Percentiles rank a stretch among this genome's conserved stretches.
phyloP scores from a whole-genome alignment of 2,329 filamentous ascomycete genomes.

The Aspergillus pseudoglaucus region DNA sequence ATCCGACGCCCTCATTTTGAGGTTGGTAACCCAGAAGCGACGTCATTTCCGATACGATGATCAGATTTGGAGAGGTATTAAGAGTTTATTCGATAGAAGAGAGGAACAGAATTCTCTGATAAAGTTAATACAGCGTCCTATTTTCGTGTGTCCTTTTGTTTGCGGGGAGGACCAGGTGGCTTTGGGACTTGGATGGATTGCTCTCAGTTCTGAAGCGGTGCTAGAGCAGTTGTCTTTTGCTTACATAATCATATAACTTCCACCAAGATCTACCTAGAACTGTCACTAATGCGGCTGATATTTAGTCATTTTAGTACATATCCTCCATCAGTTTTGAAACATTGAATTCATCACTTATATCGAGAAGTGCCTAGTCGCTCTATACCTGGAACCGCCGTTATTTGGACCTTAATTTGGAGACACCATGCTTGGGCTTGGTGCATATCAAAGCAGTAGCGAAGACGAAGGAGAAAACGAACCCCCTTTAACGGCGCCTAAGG shows the following conservation, averaged over 20 bases:
- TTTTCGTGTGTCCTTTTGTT: conserved; percentile 1
- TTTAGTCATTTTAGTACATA: too few species aligned
- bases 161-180: neutral
- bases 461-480: conserved; percentile 28
- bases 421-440: conserved; percentile 36
- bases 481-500: conserved; percentile 14
- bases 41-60: conserved; percentile 41
- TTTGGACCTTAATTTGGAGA: conserved; percentile 1
- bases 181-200: conserved; percentile 3
- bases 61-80: neutral
- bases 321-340: too few species aligned
- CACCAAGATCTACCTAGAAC: neutral
- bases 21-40: conserved; percentile 46
- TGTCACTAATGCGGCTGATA: neutral
- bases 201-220: conserved; percentile 27
- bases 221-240: conserved; percentile 30
- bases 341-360: neutral
- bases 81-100: neutral
- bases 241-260: conserved; percentile 25
- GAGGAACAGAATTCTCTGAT: conserved; percentile 10
- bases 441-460: conserved; percentile 42
- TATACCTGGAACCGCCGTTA: conserved; percentile 1
- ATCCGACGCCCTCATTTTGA: conserved; percentile 49
- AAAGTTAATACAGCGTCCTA: neutral
- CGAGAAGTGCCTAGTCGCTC: conserved; percentile 1